Base-by-base conservation (phyloP, 2,329 filamentous ascomycete species). In the Calonectria pseudoturangicola region DNA sequence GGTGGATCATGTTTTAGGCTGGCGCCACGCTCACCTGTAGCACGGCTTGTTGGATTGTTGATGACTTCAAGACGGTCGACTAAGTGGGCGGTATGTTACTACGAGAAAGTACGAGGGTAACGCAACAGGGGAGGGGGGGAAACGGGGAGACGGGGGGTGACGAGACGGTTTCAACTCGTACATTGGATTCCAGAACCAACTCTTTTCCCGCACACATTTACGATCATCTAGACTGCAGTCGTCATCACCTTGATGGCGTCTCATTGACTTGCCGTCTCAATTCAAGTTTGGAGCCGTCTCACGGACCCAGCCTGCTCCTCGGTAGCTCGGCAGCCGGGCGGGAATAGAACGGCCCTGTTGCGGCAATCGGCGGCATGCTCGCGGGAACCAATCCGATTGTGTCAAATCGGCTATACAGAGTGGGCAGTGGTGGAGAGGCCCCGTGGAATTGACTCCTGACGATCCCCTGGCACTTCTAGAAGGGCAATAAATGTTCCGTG, bases 291-390 rank as follows among this genome's bases (percentile, higher is more conserved):
- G 3, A 25, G 51, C 18, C 33, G 6, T 2, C 2, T 21, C 36
- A 60, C 21, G 54, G 16, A 60, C 15, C 30, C 16, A 21, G 54
- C 30, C 15, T 41, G 1, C n/a, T 60, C 1, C n/a, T 60, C 54
- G 54, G 54, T 60, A 60, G 54, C 54, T 60, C 54, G 54, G 33
- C 54, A 41, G 54, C 25, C 33, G 54, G 54, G 21, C 45, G 54
- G 54, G 21, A 60, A 60, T 60, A 60, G 10, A 18, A 21, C 36
- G 54, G 54, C 15, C 21, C 13, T 60, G 36, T 7, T 18, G 2
- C 13, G 12, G 5, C 2, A 4, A 8, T 39, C 54, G 54, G 54
- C 21, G 39, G 21, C 15, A 27, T 6, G 8, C 13, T 25, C 21
- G 16, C 33, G 54, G 36, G 7, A 39, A 4, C 54, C 54, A 60